Conservation (phyloP, 1,284 basidiomycete genomes). For the Cystobasidiaceae sp. region DNA sequence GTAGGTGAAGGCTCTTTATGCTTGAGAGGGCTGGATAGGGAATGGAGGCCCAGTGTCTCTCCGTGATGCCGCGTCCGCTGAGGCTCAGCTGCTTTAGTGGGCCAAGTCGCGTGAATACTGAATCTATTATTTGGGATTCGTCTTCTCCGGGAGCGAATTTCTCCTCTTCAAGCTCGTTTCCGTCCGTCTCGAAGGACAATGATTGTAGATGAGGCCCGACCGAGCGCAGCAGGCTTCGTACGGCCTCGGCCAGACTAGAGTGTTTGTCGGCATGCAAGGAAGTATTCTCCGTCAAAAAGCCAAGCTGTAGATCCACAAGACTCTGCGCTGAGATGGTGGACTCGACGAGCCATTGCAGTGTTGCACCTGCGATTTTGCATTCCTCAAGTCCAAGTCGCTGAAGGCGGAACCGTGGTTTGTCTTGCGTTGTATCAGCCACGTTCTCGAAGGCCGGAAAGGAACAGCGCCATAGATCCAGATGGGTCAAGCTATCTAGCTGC, state of each 20-base stretch:
- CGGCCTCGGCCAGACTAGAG: not conserved
- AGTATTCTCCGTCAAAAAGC: slow-evolving; percentile 5
- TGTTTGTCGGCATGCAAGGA: no score
- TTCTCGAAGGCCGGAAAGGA: not conserved
- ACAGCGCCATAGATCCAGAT: slow-evolving; percentile 27
- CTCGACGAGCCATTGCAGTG: slow-evolving; percentile 9
- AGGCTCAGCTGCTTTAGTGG: not conserved
- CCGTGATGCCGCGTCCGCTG: slow-evolving; percentile 13
- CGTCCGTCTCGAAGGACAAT: slow-evolving; percentile 1
- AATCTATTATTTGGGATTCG: not conserved
- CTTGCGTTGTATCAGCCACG: no score
- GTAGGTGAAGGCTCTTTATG: not conserved
- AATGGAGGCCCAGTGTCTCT: not conserved
- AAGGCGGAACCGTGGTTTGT: slow-evolving; percentile 4
- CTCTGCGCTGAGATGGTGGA: slow-evolving; percentile 2
- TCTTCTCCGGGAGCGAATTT: not conserved
- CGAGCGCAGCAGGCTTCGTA: not conserved
- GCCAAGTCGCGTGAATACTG: not conserved
- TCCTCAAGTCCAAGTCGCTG: slow-evolving; percentile 11
- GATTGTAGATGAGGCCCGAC: slow-evolving; percentile 3
- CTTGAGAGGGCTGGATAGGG: not conserved
- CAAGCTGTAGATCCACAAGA: slow-evolving; percentile 2
- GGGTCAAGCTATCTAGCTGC: slow-evolving; percentile 1
- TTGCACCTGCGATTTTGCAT: not conserved
- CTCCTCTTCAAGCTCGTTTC: not conserved